Evolutionary conservation across 148 eudicot species (phyloP), one percentile per base, ranked within the genome.

Genomic region (Rhododendron kiyosumense): DNA sequence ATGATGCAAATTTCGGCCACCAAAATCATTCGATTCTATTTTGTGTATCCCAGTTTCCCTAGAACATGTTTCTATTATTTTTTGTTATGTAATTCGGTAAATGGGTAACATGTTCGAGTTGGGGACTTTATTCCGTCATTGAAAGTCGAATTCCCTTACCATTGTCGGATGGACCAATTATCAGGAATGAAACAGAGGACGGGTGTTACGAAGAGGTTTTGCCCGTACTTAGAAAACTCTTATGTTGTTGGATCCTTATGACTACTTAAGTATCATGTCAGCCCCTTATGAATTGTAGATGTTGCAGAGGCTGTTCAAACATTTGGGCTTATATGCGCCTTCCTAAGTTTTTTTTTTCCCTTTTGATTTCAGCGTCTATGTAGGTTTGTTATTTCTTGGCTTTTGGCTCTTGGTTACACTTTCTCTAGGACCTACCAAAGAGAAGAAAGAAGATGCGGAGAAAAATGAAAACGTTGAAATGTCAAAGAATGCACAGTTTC

Each of bases 401-500:
- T 69, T n/a, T 20, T 32, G 38, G 76, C 9, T 74, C 13, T 28
- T 89, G 61, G 28, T 85, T 61, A n/a, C 80, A 10, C 86, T 77
- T 63, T 89, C 87, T 88, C 80, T 89, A 96, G 98, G 92, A 85
- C 85, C 75, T 78, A 84, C 85, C 78, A 87, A 85, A 61, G 81
- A 89, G 85, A 87, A 89, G 85, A 90, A 93, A 79, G 84, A 86
- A 88, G 87, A 90, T 78, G n/a, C 15, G 17, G 81, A 86, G 81
- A 85, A 90, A 74, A 91, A 90, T 51, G 87, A 85, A 82, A 85
- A 84, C 43, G 92, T 77, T 82, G 94, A 94, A 87, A 81, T 94
- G 86, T 96, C 99, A 84, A 89, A 48, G 90, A 96, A 95, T 92
- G 99, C 99, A 28, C 94, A 95, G 82, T 96, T 96, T 84, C 97